A percentile compares a stretch with the other conserved stretches of the same genome.
Conservation (phyloP, 2,329 filamentous ascomycete genomes). For the Hymenoscyphus fructigenus region DNA sequence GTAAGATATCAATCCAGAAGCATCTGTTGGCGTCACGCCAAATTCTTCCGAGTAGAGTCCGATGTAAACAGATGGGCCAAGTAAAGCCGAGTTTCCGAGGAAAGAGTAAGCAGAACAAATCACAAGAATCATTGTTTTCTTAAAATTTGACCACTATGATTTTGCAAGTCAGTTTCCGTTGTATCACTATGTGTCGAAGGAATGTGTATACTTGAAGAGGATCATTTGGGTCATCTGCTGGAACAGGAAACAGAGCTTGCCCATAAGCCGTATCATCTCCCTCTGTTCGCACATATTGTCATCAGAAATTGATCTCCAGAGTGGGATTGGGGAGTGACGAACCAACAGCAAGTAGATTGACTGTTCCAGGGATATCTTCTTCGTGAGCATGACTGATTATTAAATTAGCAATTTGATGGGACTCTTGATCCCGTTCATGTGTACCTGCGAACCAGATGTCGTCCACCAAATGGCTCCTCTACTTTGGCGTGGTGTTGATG, state of each 20-base stretch:
- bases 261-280: constrained; percentile 60
- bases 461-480: neutral
- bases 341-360: constrained; percentile 48
- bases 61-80: constrained; percentile 60
- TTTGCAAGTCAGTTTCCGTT: neutral
- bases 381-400: constrained; percentile 52
- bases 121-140: constrained; percentile 56
- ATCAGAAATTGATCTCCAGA: neutral
- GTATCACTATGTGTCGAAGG: too few relatives aligned
- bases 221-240: constrained; percentile 60
- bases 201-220: constrained; percentile 48
- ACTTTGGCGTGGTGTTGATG: neutral
- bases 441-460: neutral
- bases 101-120: constrained; percentile 57
- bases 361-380: constrained; percentile 55
- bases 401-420: neutral
- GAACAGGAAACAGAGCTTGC: constrained; percentile 60
- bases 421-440: neutral
- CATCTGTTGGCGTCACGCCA: constrained; percentile 47
- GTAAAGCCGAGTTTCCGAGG: constrained; percentile 55
- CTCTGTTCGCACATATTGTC: constrained; percentile 38
- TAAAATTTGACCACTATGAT: constrained; percentile 50
- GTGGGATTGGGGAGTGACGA: constrained; percentile 9
- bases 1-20: constrained; percentile 58
- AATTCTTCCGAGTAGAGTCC: constrained; percentile 53